These are phyloP conservation scores for Sphagnum magellanicum DNA, from an alignment of 228 moss, liverwort and hornwort genomes.

Conservation along the genomic window DNA sequence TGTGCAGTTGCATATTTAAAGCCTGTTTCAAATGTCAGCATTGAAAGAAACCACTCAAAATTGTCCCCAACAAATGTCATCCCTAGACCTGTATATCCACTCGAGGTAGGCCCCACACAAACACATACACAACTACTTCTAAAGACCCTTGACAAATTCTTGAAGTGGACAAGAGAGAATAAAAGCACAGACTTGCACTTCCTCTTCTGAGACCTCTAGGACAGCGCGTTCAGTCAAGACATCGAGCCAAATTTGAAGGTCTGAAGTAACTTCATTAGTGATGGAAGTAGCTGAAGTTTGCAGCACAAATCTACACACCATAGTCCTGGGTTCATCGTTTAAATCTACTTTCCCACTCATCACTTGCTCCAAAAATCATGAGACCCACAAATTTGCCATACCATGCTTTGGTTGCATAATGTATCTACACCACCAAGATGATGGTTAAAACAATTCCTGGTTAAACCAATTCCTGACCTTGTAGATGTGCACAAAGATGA, in stretches of 20 bases:
- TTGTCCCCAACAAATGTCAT: no score
- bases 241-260: constrained; percentile 90
- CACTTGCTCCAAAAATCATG: constrained; percentile 94
- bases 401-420: constrained; percentile 98
- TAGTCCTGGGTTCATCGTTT: constrained; percentile 90
- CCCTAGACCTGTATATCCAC: no score
- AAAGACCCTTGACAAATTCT: no score
- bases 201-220: constrained; percentile 78
- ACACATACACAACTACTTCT: no score
- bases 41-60: no score
- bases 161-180: neutral
- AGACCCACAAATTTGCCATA: constrained; percentile 95
- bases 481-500: no score
- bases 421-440: constrained; percentile 35
- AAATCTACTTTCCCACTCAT: constrained; percentile 79
- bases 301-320: constrained; percentile 95
- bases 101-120: no score
- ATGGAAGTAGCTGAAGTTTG: constrained; percentile 77
- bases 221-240: constrained; percentile 81
- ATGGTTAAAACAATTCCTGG: no score
- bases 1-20: no score
- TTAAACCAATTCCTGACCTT: no score
- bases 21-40: no score
- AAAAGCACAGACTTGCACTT: constrained; percentile 56
- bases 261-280: constrained; percentile 78